Base-by-base conservation (phyloP, 768 basidiomycete genomes). In the Panellus pusillus region DNA sequence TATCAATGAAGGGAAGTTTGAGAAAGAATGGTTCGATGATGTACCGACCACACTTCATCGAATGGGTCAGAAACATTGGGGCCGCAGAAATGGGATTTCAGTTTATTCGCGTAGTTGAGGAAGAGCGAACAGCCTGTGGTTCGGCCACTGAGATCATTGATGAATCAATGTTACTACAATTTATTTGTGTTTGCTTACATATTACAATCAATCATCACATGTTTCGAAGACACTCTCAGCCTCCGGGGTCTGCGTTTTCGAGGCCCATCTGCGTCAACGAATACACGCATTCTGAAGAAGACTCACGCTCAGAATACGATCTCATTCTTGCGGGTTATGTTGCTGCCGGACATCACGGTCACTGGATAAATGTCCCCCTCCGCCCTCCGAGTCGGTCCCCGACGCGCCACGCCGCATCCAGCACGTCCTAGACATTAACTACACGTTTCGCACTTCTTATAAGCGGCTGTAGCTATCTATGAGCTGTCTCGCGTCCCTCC, bases 191-290 rank as follows among this genome's bases (percentile, higher is more conserved):
- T n/a, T n/a, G n/a, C n/a, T n/a, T n/a, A n/a, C n/a, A n/a, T n/a
- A n/a, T n/a, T n/a, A n/a, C n/a, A n/a, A n/a, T n/a, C n/a, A n/a
- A 44, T 29, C 2, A 47, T 17, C 20, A 6, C 54, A 62, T 57
- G 52, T 63, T 55, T 51, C 62, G 54, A 17, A 57, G 45, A 32
- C 60, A 50, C 18, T 61, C 56, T 18, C 56, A 57, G 27, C 45
- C 54, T 14, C 7, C 29, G 6, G 47, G 31, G 35, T 47, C 37
- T 36, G 27, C 51, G 17, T 35, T 32, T 19, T 24, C 46, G 24
- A 31, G 50, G 18, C 50, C 51, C 29, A 52, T 60, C 27, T 17
- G 28, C 14, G 54, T 60, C 38, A 35, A 55, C 36, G 7, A 60
- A 15, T 60, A 49, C 44, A 41, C 50, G 8, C 32, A 41, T 9